phyloP scores from a whole-genome alignment of 495 filamentous ascomycete genomes.

The Antarctomyces pellizariae region DNA sequence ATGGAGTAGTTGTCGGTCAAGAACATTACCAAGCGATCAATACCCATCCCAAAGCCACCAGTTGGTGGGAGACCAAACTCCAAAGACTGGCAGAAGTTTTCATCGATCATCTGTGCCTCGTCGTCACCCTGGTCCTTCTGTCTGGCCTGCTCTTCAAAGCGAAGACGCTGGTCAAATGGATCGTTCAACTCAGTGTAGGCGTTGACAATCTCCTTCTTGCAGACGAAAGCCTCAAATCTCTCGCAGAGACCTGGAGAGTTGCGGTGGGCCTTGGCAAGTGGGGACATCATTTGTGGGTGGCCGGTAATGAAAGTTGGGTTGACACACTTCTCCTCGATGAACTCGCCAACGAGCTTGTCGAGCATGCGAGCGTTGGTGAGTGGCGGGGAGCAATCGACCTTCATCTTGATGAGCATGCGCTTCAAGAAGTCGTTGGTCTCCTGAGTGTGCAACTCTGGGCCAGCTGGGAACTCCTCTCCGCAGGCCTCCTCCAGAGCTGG shows the following conservation, averaged over 20 bases:
- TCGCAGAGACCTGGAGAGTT: conserved; percentile 65
- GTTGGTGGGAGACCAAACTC: conserved; percentile 77
- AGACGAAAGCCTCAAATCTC: conserved; percentile 92
- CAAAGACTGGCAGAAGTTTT: conserved; percentile 68
- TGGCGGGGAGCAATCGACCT: conserved; percentile 73
- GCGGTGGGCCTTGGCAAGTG: conserved; percentile 87
- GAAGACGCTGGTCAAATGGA: conserved; percentile 76
- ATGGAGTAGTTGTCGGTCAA: conserved; percentile 86
- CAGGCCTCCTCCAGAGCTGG: conserved; percentile 72
- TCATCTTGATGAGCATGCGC: conserved; percentile 62
- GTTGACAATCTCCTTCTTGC: conserved; percentile 91
- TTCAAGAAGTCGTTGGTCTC: conserved; percentile 77
- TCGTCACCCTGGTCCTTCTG: conserved; percentile 96
- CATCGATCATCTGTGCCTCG: conserved; percentile 87
- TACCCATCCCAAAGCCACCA: conserved; percentile 92
- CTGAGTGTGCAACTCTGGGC: conserved; percentile 68
- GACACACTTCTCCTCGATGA: conserved; percentile 80
- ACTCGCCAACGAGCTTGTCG: conserved; percentile 89
- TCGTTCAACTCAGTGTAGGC: conserved; percentile 98
- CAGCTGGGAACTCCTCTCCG: conserved; percentile 81
- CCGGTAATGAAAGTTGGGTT: conserved; percentile 91
- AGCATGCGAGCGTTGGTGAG: conserved; percentile 93
- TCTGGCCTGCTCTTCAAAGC: conserved; percentile 87
- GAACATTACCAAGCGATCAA: conserved; percentile 89
- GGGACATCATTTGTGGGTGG: conserved; percentile 95